phyloP scores from a whole-genome alignment of 805 yeast genomes.

The Spathaspora girioi region DNA sequence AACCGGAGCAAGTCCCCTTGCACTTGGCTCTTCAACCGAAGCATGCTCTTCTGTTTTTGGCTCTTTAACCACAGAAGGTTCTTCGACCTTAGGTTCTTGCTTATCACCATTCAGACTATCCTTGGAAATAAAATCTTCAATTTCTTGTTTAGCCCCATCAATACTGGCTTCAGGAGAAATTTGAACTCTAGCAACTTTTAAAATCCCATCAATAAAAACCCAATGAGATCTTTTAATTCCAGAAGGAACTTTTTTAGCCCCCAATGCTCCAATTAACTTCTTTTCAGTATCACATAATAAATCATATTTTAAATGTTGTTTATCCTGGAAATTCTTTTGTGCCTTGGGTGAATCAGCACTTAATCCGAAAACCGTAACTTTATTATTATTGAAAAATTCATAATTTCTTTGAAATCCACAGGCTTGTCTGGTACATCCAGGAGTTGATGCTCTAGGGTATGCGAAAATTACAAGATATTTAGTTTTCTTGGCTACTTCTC shows the following conservation, averaged over 20 bases:
- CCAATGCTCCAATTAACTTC: conserved; percentile 66
- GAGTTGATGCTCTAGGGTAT: conserved; percentile 90
- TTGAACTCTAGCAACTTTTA: conserved; percentile 49
- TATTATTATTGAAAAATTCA: conserved; percentile 44
- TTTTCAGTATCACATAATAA: conserved; percentile 74
- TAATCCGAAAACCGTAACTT: conserved; percentile 69
- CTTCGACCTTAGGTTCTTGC: conserved; percentile 1
- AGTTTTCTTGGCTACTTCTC: conserved; percentile 24
- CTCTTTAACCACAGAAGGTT: not conserved
- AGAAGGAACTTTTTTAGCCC: conserved; percentile 75
- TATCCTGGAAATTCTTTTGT: conserved; percentile 70
- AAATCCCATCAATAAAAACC: conserved; percentile 76
- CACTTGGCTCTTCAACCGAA: not conserved
- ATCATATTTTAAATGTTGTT: conserved; percentile 70
- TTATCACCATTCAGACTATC: conserved; percentile 9
- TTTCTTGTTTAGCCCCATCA: conserved; percentile 54
- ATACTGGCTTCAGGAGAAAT: conserved; percentile 55
- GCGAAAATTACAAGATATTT: conserved; percentile 48
- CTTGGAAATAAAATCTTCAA: conserved; percentile 37
- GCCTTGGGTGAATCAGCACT: conserved; percentile 80
- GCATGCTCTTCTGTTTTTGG: not conserved
- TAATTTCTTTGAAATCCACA: conserved; percentile 77
- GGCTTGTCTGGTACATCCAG: conserved; percentile 96
- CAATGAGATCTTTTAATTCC: conserved; percentile 91
- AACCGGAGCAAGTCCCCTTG: conserved; percentile 1